Evolutionary conservation across 495 filamentous ascomycete genomes (phyloP).

Genomic region (Tuber aestivum): DNA sequence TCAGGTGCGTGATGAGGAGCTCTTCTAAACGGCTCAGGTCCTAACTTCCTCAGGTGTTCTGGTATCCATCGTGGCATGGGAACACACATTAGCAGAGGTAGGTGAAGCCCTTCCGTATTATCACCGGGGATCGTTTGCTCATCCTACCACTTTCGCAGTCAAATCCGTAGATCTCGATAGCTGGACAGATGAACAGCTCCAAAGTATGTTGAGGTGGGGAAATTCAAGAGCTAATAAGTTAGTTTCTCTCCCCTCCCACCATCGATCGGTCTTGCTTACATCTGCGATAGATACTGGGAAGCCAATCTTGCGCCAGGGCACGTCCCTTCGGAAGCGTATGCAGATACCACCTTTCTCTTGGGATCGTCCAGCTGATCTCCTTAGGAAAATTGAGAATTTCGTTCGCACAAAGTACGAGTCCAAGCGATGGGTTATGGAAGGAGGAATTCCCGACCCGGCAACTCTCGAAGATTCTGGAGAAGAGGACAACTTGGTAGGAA

Average conservation of each 20-base stretch:
- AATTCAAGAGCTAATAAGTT: slow-evolving; percentile 92
- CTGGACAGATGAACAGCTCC: slow-evolving; percentile 96
- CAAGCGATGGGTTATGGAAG: slow-evolving; percentile 98
- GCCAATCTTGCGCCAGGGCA: slow-evolving; percentile 85
- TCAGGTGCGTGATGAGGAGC: slow-evolving; percentile 52
- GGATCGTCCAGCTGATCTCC: slow-evolving; percentile 6
- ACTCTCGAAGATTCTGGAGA: slow-evolving; percentile 79
- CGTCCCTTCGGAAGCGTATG: slow-evolving; percentile 85
- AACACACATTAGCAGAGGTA: slow-evolving; percentile 80
- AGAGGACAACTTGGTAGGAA: slow-evolving; percentile 66
- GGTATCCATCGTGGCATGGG: slow-evolving; percentile 98
- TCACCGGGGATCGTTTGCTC: slow-evolving; percentile 2
- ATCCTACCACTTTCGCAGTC: slow-evolving; percentile 47
- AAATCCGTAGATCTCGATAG: slow-evolving; percentile 96
- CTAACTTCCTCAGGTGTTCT: slow-evolving; percentile 58
- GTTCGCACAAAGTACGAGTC: slow-evolving; percentile 97
- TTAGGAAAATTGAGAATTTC: slow-evolving; percentile 95
- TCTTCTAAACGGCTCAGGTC: slow-evolving; percentile 7
- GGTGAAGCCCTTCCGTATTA: slow-evolving; percentile 7
- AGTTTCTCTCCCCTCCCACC: slow-evolving; percentile 17
- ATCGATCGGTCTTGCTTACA: slow-evolving; percentile 10
- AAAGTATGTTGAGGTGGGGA: slow-evolving; percentile 87
- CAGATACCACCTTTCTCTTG: slow-evolving; percentile 11
- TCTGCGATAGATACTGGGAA: slow-evolving; percentile 74
- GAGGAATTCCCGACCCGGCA: slow-evolving; percentile 81